Evolutionary conservation across 2,329 filamentous ascomycete species (phyloP), one percentile per base, ranked within the genome.

Genomic region (Talaromyces sp.): DNA sequence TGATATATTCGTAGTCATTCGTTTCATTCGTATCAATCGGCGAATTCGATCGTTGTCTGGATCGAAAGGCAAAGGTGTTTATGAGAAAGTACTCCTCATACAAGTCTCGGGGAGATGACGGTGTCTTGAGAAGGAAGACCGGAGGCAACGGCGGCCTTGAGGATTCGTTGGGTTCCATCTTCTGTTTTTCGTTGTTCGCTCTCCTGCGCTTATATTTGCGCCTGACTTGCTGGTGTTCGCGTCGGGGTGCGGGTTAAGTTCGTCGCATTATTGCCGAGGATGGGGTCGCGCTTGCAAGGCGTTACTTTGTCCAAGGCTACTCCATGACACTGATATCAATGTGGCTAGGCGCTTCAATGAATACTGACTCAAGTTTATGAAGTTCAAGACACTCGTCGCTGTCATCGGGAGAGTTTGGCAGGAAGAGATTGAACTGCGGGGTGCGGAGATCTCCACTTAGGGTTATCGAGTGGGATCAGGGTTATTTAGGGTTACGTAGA

Each of bases 71-170:
- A 15, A 59, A 51, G 13, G 54, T 34, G n/a, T 56, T 53, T 17
- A 27, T 56, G 22, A 74, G 72, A 71, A 82, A 82, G 74, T 78
- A 80, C 63, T 81, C 79, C 61, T 80, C 75, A 69, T 82, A 81
- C 63, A 74, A 72, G 69, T 82, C 81, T 56, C 78, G 72, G 1
- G 81, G 80, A 43, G 74, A 73, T 51, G 81, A 82, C 69, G 76
- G 76, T 49, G 81, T 82, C 71, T 83, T 83, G 47, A 83, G 80
- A 66, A 83, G 77, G 69, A 82, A 75, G 63, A 83, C 75, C 34
- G 80, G 79, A 8, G 70, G 67, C 43, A 43, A 3, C 36, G 25
- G 68, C 65, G 25, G 11, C 34, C 29, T 53, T 4, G 17, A 19
- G 0, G 10, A 43, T 27, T 31, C 38, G 15, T 29, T n/a, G 15